Conservation (phyloP, 116 monocot species). For the Zostera marina region DNA sequence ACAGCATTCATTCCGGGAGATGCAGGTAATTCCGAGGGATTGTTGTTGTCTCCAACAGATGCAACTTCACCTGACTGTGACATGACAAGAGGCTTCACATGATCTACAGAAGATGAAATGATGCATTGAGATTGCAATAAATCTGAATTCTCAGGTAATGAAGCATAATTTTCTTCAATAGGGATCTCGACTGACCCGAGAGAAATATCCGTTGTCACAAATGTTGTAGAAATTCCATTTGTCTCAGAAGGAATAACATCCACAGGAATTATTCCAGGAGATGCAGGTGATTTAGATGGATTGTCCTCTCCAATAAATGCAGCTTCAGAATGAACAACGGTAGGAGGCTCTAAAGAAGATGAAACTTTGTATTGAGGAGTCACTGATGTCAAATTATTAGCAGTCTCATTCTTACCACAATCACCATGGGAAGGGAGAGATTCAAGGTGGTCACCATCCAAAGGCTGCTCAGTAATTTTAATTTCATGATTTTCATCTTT, state of each 20-base stretch:
- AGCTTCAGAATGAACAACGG: background rate
- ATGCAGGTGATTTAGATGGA: background rate
- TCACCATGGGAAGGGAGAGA: background rate
- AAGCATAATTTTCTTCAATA: too few relatives aligned
- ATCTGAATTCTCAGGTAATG: too few relatives aligned
- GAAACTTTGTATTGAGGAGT: background rate
- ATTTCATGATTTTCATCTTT: background rate
- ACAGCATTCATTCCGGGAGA: too few relatives aligned
- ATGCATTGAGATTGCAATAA: background rate
- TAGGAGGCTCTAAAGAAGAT: background rate
- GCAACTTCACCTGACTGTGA: background rate
- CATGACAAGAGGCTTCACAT: background rate
- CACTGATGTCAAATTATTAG: background rate
- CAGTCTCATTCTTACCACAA: background rate
- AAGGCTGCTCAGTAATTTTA: background rate
- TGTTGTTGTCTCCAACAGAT: too few relatives aligned
- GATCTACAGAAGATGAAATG: background rate
- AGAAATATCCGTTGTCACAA: background rate
- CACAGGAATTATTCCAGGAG: background rate
- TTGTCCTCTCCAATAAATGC: background rate
- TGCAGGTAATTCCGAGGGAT: too few relatives aligned
- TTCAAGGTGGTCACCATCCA: background rate
- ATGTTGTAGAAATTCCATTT: background rate
- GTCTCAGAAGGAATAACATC: too few relatives aligned
- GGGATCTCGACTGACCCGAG: too few relatives aligned